Conservation (phyloP, 768 basidiomycete species). For the Boletus pseudo-olivaceus region DNA sequence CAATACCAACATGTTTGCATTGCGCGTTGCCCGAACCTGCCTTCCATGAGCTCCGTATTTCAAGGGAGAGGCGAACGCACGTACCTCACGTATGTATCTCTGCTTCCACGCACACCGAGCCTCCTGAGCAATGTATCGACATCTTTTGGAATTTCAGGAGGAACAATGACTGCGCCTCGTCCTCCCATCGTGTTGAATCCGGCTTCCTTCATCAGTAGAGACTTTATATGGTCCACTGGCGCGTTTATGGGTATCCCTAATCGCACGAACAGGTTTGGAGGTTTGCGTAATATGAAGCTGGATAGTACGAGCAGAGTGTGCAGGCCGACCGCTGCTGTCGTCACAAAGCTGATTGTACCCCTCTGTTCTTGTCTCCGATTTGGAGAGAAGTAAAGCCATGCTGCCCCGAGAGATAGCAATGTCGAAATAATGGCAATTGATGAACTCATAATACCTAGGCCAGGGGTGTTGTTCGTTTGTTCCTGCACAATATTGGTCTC, state of each 20-base stretch:
- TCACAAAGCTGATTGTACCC: neutral
- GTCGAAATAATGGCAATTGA: slow-evolving; percentile 10
- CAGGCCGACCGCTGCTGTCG: slow-evolving; percentile 10
- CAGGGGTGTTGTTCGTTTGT: neutral
- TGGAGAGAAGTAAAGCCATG: slow-evolving; percentile 16
- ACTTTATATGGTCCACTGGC: slow-evolving; percentile 50
- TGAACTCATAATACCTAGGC: slow-evolving; percentile 1
- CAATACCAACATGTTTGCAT: slow-evolving; percentile 67
- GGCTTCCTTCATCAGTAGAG: slow-evolving; percentile 41
- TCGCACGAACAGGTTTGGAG: slow-evolving; percentile 59
- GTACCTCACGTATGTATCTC: slow-evolving; percentile 58
- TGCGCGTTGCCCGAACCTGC: slow-evolving; percentile 66
- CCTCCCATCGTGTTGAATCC: slow-evolving; percentile 30
- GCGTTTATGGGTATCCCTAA: slow-evolving; percentile 54
- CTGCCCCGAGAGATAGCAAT: slow-evolving; percentile 14
- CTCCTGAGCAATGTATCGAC: slow-evolving; percentile 52
- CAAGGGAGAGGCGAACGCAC: slow-evolving; percentile 10
- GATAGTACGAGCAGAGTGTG: slow-evolving; percentile 18
- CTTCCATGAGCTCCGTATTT: neutral
- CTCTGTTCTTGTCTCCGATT: slow-evolving; percentile 1
- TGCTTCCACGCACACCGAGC: slow-evolving; percentile 53
- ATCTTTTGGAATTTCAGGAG: slow-evolving; percentile 40
- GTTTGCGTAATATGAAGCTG: slow-evolving; percentile 30
- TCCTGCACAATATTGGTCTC: neutral
- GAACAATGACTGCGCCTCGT: slow-evolving; percentile 8